Base-by-base conservation (phyloP, 2,329 filamentous ascomycete genomes). In the Exophiala oligosperma region DNA sequence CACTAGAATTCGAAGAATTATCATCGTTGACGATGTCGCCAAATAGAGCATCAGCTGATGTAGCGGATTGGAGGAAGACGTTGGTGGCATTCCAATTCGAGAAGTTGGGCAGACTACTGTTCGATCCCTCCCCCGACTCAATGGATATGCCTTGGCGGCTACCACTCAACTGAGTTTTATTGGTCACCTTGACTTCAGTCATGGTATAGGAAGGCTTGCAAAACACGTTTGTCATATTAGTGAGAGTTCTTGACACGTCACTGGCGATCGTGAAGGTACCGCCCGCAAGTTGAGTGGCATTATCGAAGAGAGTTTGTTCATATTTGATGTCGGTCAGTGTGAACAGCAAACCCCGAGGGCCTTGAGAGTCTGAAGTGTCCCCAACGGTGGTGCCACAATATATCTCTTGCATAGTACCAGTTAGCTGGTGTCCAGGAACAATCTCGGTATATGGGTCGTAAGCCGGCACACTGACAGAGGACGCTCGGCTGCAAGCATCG, bases 101-200 rank as follows among this genome's bases (percentile, higher is more conserved):
- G 58, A 70, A 68, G 11, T 28, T 60, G 49, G 57, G 40, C 40
- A 72, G 61, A 9, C 69, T 71, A 56, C 68, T 68, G 55, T 69
- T 68, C 29, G 64, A 62, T 23, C 67, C 68, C 49, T 68, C 67
- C 32, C 68, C 51, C 12, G 57, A 47, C 17, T 48, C 40, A 17
- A 64, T 35, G 17, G 59, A 56, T 9, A 63, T 54, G 28, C 54
- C 64, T 14, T 60, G 32, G 24, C 48, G 48, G 40, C 46, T 57
- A 43, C 47, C 55, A 26, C 40, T 23, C 23, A 61, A 26, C 23
- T 48, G 59, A 28, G 64, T 67, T 26, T 66, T 59, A 51, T 66
- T 64, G 17, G 54, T 64, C 21, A 67, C 44, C 46, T 62, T 63
- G 29, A 60, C 58, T 24, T 56, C 56, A 23, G 58, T 60, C 38